These are phyloP conservation scores for Ustilago xerochloae DNA, from an alignment of 1,284 basidiomycete species.

Conservation along the genomic window DNA sequence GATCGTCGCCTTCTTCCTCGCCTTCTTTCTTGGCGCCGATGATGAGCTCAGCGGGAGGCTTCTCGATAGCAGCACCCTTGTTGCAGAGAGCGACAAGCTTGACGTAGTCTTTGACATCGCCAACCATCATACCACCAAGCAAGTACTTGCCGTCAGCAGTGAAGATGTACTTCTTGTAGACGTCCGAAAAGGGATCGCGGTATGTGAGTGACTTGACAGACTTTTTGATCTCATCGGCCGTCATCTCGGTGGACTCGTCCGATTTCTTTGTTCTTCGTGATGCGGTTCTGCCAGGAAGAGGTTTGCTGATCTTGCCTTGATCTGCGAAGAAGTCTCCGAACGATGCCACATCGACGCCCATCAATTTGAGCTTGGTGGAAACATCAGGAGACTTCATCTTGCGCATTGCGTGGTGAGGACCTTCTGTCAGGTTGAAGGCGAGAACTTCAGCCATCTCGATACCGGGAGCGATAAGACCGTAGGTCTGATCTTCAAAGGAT, in stretches of 20 bases:
- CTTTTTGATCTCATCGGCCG: constrained; percentile 39
- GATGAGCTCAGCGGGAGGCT: constrained; percentile 77
- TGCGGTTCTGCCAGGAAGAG: constrained; percentile 44
- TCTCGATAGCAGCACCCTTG: constrained; percentile 78
- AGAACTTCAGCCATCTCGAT: constrained; percentile 82
- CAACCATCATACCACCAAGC: constrained; percentile 83
- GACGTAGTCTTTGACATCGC: constrained; percentile 78
- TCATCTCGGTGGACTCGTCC: constrained; percentile 18
- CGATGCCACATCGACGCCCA: constrained; percentile 81
- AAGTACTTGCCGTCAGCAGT: constrained; percentile 79
- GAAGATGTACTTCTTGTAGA: constrained; percentile 79
- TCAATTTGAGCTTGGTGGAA: constrained; percentile 77
- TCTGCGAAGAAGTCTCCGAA: constrained; percentile 82
- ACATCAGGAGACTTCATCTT: constrained; percentile 76
- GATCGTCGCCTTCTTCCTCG: constrained; percentile 75
- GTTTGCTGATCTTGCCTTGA: constrained; percentile 68
- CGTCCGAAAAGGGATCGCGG: constrained; percentile 76
- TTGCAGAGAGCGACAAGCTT: constrained; percentile 79
- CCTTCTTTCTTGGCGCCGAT: constrained; percentile 73
- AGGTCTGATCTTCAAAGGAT: constrained; percentile 76
- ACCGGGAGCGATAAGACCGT: constrained; percentile 78
- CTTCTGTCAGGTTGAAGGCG: constrained; percentile 77
- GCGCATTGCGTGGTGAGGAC: constrained; percentile 69
- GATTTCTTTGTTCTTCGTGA: constrained; percentile 8
- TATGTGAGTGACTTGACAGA: constrained; percentile 76